Percentiles rank a stretch among this genome's conserved stretches.
phyloP scores from a whole-genome alignment of 768 basidiomycete species.

The Leccinum barrowsii region DNA sequence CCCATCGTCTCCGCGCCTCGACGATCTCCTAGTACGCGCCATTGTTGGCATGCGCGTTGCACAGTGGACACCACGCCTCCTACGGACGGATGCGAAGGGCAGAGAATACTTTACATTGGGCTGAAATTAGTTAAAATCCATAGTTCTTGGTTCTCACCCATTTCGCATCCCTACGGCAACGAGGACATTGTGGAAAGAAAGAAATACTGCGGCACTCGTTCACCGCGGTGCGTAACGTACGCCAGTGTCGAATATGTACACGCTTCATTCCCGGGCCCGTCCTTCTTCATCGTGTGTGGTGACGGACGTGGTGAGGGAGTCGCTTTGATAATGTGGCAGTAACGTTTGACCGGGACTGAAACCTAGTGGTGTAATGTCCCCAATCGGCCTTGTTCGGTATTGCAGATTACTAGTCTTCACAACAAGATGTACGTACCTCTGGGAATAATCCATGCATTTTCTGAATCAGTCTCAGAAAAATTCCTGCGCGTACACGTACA shows the following conservation, averaged over 20 bases:
- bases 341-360: neutral
- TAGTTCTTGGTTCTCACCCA: neutral
- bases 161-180: neutral
- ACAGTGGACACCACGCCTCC: conserved; percentile 1
- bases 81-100: neutral
- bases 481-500: conserved; percentile 11
- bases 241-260: neutral
- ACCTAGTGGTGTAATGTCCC: neutral
- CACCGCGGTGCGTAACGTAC: neutral
- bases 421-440: neutral
- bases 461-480: neutral
- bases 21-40: conserved; percentile 2
- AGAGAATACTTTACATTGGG: conserved; percentile 3
- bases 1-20: conserved; percentile 6
- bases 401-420: neutral
- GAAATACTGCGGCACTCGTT: neutral
- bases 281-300: neutral
- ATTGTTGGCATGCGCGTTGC: neutral
- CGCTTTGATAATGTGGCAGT: neutral
- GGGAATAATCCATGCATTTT: neutral
- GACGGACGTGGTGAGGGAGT: neutral
- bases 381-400: neutral
- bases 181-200: neutral
- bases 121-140: neutral
- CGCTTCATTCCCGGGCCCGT: conserved; percentile 7